A percentile compares a stretch with the other conserved stretches of the same genome.
phyloP scores from a whole-genome alignment of 352 stramenopile genomes.

The Phytophthora fragariaefolia region DNA sequence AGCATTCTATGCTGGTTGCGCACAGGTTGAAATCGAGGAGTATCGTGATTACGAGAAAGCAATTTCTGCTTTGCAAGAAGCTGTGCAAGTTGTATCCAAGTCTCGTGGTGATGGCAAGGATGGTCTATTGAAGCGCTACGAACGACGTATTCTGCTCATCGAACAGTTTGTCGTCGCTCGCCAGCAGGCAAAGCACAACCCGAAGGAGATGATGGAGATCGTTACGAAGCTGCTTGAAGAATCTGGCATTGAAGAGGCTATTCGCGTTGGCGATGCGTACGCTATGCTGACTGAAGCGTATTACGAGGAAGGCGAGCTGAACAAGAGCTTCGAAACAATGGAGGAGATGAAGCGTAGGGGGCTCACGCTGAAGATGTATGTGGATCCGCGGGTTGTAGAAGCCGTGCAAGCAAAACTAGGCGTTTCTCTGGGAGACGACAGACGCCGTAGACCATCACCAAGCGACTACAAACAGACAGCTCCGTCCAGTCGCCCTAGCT shows the following conservation, averaged over 20 bases:
- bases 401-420: slow-evolving; percentile 71
- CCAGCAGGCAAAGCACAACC: slow-evolving; percentile 63
- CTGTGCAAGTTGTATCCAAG: slow-evolving; percentile 87
- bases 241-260: slow-evolving; percentile 82
- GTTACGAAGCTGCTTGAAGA: slow-evolving; percentile 87
- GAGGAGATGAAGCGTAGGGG: slow-evolving; percentile 79
- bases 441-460: slow-evolving; percentile 19
- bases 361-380: slow-evolving; percentile 74
- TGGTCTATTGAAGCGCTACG: slow-evolving; percentile 55
- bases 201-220: slow-evolving; percentile 74
- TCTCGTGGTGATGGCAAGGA: slow-evolving; percentile 76
- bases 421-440: slow-evolving; percentile 28
- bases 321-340: slow-evolving; percentile 74
- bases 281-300: slow-evolving; percentile 88
- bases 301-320: slow-evolving; percentile 64
- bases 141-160: slow-evolving; percentile 76
- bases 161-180: slow-evolving; percentile 87
- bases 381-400: slow-evolving; percentile 74
- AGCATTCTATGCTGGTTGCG: slow-evolving; percentile 92
- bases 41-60: slow-evolving; percentile 96
- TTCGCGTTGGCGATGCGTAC: slow-evolving; percentile 91
- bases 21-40: slow-evolving; percentile 94
- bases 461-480: slow-evolving; percentile 45
- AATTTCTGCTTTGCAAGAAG: slow-evolving; percentile 89
- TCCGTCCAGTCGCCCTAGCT: slow-evolving; percentile 19